Evolutionary conservation across 208 protist species (phyloP).

Genomic region (Leptomonas pyrrhocoris): DNA sequence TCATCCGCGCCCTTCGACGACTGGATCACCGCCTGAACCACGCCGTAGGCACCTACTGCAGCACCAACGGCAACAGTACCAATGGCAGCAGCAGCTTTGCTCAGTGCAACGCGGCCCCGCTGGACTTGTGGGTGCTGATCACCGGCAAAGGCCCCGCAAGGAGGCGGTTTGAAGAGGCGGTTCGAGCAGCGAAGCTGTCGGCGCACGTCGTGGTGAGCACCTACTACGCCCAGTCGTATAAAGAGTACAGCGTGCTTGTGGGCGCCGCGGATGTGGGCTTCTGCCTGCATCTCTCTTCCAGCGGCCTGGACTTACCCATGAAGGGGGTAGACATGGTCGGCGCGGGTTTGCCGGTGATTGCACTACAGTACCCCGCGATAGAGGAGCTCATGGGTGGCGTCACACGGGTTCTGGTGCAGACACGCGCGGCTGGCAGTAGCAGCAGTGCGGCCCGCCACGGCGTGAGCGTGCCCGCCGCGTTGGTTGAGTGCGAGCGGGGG

Average conservation of each 20-base stretch:
- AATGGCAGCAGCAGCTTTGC: constrained; percentile 15
- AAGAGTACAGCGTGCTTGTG: constrained; percentile 94
- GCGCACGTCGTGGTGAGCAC: constrained; percentile 83
- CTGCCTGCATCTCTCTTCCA: constrained; percentile 94
- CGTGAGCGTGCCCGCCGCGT: constrained; percentile 4
- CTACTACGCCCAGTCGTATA: constrained; percentile 89
- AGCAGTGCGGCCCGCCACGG: constrained; percentile 17
- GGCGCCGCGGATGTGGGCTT: constrained; percentile 93
- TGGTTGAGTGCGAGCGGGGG: constrained; percentile 56
- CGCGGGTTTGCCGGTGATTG: constrained; percentile 90
- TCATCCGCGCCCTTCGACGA: constrained; percentile 88
- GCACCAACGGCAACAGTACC: constrained; percentile 13
- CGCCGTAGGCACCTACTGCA: constrained; percentile 6
- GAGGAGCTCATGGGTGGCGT: constrained; percentile 85
- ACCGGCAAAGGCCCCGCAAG: constrained; percentile 76
- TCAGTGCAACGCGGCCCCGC: constrained; percentile 5
- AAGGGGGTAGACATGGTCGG: constrained; percentile 98
- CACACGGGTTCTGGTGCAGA: constrained; percentile 30
- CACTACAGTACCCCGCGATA: constrained; percentile 85
- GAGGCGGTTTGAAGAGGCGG: constrained; percentile 64
- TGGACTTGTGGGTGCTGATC: constrained; percentile 77
- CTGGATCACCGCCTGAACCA: constrained; percentile 78
- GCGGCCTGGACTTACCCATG: constrained; percentile 97
- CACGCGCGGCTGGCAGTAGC: constrained; percentile 27
- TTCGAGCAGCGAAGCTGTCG: constrained; percentile 57